These are phyloP conservation scores for Ceratobasidium sp. DNA, from an alignment of 1,284 basidiomycete species.

Conservation along the genomic window DNA sequence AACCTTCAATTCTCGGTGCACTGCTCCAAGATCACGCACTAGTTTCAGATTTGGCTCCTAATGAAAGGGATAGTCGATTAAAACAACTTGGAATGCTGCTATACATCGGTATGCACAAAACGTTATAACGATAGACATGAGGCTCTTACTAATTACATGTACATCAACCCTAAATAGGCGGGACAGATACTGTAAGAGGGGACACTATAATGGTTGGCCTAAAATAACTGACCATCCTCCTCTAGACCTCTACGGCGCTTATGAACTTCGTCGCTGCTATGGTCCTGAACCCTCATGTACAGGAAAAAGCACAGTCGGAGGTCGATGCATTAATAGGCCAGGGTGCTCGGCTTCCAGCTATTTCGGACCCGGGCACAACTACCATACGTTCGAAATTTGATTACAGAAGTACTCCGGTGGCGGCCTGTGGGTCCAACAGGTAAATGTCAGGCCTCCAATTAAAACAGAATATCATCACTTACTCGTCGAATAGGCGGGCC, in stretches of 20 bases:
- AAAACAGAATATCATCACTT: not conserved
- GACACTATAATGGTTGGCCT: too few species aligned
- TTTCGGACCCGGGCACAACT: not conserved
- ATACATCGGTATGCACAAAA: not conserved
- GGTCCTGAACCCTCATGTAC: not conserved
- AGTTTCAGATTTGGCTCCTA: not conserved
- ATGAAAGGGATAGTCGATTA: constrained; percentile 5
- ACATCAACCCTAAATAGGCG: not conserved
- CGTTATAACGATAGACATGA: not conserved
- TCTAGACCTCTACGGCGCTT: not conserved
- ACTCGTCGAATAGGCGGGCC: not conserved
- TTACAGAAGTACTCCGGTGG: constrained; percentile 18
- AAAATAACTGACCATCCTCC: not conserved
- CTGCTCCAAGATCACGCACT: not conserved
- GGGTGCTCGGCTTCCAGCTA: not conserved
- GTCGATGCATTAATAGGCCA: not conserved
- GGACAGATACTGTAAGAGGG: constrained; percentile 12
- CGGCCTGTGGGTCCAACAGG: not conserved
- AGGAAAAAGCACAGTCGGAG: constrained; percentile 1
- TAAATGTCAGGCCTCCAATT: not conserved
- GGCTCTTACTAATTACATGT: not conserved
- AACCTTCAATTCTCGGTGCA: constrained; percentile 17
- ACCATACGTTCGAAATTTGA: constrained; percentile 14
- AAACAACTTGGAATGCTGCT: not conserved
- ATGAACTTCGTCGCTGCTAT: constrained; percentile 14